Evolutionary conservation across 345 rosid genomes (phyloP), one percentile per base, ranked within the genome.

Genomic region (Nasturtium officinale): DNA sequence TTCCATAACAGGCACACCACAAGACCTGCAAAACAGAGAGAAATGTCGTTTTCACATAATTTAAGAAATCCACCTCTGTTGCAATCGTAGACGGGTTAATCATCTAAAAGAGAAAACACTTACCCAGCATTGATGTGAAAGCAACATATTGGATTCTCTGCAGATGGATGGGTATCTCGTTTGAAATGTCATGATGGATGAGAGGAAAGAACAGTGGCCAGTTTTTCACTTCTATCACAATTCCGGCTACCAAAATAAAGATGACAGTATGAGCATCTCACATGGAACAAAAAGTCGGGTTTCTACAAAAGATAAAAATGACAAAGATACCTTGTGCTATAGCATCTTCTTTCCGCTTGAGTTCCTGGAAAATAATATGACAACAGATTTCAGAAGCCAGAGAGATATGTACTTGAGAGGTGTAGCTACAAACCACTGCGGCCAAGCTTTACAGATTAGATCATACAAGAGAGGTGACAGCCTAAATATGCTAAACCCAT

Each of bases 121-220:
- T 61, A 95, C 99, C 99, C 83, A 95, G 74, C 63, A 80, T 84
- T 64, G 97, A 89, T 30, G 96, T 86, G 82, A 91, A 95, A 50
- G 98, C 98, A 79, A 92, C 93, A 81, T 95, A 95, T 60, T 85
- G 92, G 77, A 85, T 74, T 76, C 76, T 83, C 82, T 91, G 98
- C 42, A 95, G 86, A 83, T 95, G 99, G 67, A 91, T 79, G 69
- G 99, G 99, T 81, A 95, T 95, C 82, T 95, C 97, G 61, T 83
- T 88, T 17, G 87, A 67, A 70, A 91, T 95, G 80, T 91, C 97
- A 76, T 95, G 95, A 81, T 95, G 97, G 80, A 95, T 91, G 45
- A 95, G 56, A 30, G 99, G 99, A 35, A 87, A 89, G 83, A 84
- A 83, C 15, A 96, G 91, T 17, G 99, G 99, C 98, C 97, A 95